Percentiles rank a stretch among this genome's conserved stretches.
Evolutionary conservation across 148 eudicot genomes (phyloP).

Genomic region (Vaccinium macrocarpon): DNA sequence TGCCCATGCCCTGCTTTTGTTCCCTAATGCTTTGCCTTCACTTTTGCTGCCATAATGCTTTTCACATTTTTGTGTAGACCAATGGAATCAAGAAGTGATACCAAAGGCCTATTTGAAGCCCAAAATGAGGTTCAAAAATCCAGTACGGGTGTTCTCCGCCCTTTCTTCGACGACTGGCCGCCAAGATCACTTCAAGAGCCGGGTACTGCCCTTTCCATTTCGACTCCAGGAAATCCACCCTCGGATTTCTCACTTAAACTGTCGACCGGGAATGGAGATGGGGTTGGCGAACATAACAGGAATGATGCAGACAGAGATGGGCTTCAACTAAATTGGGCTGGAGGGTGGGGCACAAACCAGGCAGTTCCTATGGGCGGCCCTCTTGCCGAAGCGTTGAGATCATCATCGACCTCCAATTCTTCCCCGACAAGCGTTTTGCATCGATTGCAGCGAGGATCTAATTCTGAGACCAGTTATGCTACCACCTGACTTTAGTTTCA

Average conservation of each 20-base stretch:
- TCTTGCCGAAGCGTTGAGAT: constrained; percentile 73
- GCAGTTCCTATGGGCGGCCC: constrained; percentile 72
- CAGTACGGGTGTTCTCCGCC: constrained; percentile 42
- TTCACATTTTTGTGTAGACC: constrained; percentile 27
- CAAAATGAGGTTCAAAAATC: constrained; percentile 35
- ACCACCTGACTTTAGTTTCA: constrained; percentile 30
- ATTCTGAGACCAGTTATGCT: constrained; percentile 52
- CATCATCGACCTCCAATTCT: constrained; percentile 45
- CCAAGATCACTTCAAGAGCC: constrained; percentile 28
- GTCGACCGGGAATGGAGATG: constrained; percentile 43
- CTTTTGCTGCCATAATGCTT: neutral
- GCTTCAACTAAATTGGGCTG: constrained; percentile 32
- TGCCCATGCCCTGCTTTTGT: neutral
- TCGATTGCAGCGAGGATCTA: constrained; percentile 25
- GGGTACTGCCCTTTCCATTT: constrained; percentile 46
- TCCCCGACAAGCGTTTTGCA: constrained; percentile 76
- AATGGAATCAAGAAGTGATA: constrained; percentile 30
- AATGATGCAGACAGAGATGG: constrained; percentile 13
- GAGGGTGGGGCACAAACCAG: constrained; percentile 36
- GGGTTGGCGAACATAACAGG: neutral
- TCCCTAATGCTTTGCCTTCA: neutral
- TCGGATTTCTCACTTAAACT: constrained; percentile 66
- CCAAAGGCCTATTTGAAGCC: constrained; percentile 30
- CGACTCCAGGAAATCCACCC: constrained; percentile 42
- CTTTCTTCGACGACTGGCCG: constrained; percentile 83